Conservation (phyloP, 1,284 basidiomycete species). For the Pseudomicrostroma phylloplanum region DNA sequence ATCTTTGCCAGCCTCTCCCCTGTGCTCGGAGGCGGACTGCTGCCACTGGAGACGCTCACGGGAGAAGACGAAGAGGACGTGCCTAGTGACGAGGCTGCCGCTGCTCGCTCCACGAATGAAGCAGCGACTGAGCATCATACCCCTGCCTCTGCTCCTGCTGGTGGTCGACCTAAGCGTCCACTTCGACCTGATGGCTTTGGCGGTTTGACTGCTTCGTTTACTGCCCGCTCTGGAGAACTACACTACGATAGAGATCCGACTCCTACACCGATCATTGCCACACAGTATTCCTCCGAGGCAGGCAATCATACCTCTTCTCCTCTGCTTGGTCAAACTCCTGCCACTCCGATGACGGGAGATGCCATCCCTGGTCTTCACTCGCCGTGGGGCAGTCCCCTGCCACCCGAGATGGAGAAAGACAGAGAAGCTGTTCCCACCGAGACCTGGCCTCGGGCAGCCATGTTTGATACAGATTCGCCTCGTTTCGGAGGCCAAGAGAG, state of each 20-base stretch:
- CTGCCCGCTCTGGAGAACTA: neutral
- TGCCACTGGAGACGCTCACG: too few species aligned
- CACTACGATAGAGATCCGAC: neutral
- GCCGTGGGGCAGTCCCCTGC: too few species aligned
- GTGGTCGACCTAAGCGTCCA: neutral
- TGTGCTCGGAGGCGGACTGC: neutral
- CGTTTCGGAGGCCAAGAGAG: too few species aligned
- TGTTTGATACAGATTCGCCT: too few species aligned
- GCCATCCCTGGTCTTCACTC: too few species aligned
- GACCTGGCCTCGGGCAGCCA: too few species aligned
- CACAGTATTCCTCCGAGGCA: neutral
- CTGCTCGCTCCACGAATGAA: neutral
- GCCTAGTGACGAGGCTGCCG: neutral
- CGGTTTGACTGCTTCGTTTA: neutral
- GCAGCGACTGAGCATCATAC: neutral
- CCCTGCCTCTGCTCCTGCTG: neutral
- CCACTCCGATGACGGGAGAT: too few species aligned
- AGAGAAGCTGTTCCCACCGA: too few species aligned
- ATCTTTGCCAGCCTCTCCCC: slow-evolving; percentile 1
- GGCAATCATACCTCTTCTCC: neutral
- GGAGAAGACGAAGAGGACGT: neutral
- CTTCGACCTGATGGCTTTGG: neutral
- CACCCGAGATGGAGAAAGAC: too few species aligned
- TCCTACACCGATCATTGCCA: neutral
- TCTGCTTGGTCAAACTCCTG: too few species aligned